Percentiles rank a stretch among this genome's conserved stretches.
phyloP scores from a whole-genome alignment of 2,329 filamentous ascomycete genomes.

The Hirsutella thompsonii region DNA sequence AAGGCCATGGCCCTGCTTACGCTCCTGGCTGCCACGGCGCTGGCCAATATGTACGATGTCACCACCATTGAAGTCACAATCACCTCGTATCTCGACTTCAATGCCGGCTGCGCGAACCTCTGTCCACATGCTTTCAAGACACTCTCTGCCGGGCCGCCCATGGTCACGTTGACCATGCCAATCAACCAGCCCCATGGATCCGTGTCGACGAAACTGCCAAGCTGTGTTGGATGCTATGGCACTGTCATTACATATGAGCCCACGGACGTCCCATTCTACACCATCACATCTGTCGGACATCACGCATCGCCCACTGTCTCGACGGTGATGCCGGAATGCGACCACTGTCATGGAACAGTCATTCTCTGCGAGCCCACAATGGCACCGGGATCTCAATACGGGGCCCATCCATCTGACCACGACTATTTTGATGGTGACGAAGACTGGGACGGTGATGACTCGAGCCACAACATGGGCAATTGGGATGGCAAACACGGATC shows the following conservation, averaged over 20 bases:
- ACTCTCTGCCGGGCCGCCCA: not conserved
- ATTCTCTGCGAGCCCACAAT: conserved; percentile 11
- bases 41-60: conserved; percentile 3
- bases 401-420: not conserved
- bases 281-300: conserved; percentile 8
- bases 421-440: not conserved
- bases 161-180: conserved; percentile 12
- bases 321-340: conserved; percentile 9
- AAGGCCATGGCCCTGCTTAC: conserved; percentile 5
- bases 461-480: not conserved
- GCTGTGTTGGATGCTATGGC: conserved; percentile 10
- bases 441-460: not conserved
- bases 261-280: conserved; percentile 11
- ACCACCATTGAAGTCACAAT: conserved; percentile 7
- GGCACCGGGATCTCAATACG: not conserved
- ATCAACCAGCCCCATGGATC: conserved; percentile 5
- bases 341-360: conserved; percentile 11
- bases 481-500: no score
- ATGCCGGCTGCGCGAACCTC: conserved; percentile 4
- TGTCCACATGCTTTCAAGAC: conserved; percentile 1
- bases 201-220: conserved; percentile 8
- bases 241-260: conserved; percentile 14
- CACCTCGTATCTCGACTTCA: conserved; percentile 7
- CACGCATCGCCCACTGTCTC: conserved; percentile 8
- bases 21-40: conserved; percentile 5